Base-by-base conservation (phyloP, 495 filamentous ascomycete species). In the Tuber aestivum region DNA sequence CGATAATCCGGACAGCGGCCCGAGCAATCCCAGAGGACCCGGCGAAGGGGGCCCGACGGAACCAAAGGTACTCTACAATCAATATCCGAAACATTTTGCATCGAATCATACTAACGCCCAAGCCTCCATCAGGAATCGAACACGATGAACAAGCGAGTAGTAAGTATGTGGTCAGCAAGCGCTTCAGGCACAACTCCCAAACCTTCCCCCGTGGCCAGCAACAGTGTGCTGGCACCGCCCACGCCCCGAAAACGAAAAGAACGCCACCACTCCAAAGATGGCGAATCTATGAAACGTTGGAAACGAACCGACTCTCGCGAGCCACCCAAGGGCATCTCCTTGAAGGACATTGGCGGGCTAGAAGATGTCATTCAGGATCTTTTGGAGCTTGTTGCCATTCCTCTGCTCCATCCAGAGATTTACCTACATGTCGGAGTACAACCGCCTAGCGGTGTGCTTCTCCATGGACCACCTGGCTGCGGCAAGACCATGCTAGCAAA, bases 401-500 rank as follows among this genome's bases (percentile, higher is more conserved):
- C 95, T 16, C 89, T 97, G 80, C 83, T 88, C 72, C 87, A 85
- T 40, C 88, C 90, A 0, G 86, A 90, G 74, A 82, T 84, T 41
- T 89, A 89, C 76, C 90, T 90, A 61, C 88, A 88, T 69, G 89
- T 91, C 61, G 88, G 91, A 81, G 90, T 94, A 9, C 91, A 91
- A 65, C 89, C 92, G 50, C 92, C 93, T 69, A 90, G 94, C n/a
- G 95, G 94, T 76, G 92, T 98, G 21, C 86, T 98, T 37, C 86
- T 98, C 18, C 93, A 97, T 85, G 95, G 95, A 0, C 95, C 95
- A 10, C 94, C 95, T 3, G 95, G 95, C 32, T 97, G 95, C 82
- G 95, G 95, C 75, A 98, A 98, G 84, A 98, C 95, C 0, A 92
- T 95, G 86, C 91, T 98, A 71, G 94, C 93, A 2, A 92, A 95